phyloP scores from a whole-genome alignment of 169 alveolate species.

The Plasmodium malariae region DNA sequence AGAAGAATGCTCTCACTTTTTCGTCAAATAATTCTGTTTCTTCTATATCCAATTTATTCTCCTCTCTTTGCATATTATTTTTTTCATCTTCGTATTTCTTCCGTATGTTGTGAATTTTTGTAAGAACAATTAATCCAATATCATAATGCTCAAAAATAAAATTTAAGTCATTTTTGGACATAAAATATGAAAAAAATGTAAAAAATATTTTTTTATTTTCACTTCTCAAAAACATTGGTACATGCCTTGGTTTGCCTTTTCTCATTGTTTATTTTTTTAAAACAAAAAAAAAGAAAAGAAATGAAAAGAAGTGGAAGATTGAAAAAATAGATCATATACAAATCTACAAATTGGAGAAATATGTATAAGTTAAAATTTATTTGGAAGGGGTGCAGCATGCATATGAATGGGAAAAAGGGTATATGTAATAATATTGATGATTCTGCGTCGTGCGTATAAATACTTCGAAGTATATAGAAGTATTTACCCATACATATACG shows the following conservation, averaged over 20 bases:
- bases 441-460: too few species aligned
- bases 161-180: conserved; percentile 67
- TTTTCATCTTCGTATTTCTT: conserved; percentile 68
- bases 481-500: too few species aligned
- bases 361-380: background rate
- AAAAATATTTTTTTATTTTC: conserved; percentile 64
- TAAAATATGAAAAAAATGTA: conserved; percentile 67
- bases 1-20: conserved; percentile 34
- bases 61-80: conserved; percentile 24
- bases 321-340: conserved; percentile 12
- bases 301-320: background rate
- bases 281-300: conserved; percentile 13
- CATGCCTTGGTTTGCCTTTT: conserved; percentile 74
- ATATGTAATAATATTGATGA: too few species aligned
- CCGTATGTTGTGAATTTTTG: conserved; percentile 67
- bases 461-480: too few species aligned
- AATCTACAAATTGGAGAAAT: conserved; percentile 8
- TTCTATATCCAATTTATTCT: conserved; percentile 34
- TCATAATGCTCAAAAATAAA: conserved; percentile 65
- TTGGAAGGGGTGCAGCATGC: conserved; percentile 1
- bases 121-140: conserved; percentile 67
- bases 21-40: conserved; percentile 42
- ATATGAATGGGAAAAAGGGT: too few species aligned
- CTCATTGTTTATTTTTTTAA: conserved; percentile 46
- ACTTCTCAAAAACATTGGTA: conserved; percentile 71